Conservation (phyloP, 148 eudicot genomes). For the Vaccinium corymbosum region DNA sequence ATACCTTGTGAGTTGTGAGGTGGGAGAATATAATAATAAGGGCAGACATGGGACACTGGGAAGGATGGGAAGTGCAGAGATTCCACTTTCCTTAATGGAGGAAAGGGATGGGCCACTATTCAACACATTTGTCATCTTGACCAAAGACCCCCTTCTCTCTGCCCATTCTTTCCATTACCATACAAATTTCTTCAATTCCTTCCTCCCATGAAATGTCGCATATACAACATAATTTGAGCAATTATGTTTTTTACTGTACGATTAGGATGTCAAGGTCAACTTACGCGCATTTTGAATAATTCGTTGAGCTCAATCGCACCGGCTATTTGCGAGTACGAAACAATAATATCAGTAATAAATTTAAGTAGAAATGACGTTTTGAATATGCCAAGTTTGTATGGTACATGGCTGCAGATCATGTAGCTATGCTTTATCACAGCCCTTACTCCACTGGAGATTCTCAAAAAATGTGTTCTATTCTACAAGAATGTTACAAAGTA, state of each 20-base stretch:
- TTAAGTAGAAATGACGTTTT: too few species aligned
- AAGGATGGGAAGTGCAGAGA: slow-evolving; percentile 42
- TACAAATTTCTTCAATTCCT: slow-evolving; percentile 14
- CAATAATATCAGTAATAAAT: too few species aligned
- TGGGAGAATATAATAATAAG: neutral
- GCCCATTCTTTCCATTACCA: slow-evolving; percentile 39
- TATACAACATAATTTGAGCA: too few species aligned
- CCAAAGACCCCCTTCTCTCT: slow-evolving; percentile 35
- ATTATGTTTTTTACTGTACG: too few species aligned
- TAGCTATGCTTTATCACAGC: too few species aligned
- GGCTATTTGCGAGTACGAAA: too few species aligned
- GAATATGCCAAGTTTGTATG: too few species aligned
- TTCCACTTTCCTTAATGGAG: slow-evolving; percentile 44
- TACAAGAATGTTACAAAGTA: neutral
- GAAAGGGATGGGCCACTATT: slow-evolving; percentile 54
- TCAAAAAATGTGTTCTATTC: neutral
- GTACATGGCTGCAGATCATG: too few species aligned
- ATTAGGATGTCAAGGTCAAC: too few species aligned
- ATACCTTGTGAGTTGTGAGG: neutral
- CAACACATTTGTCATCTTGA: slow-evolving; percentile 52
- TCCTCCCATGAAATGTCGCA: neutral
- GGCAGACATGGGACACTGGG: slow-evolving; percentile 28
- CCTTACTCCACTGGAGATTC: too few species aligned
- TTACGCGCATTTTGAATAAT: too few species aligned
- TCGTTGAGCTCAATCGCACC: too few species aligned